These are phyloP conservation scores for Boletus smithii DNA, from an alignment of 1,284 basidiomycete species.

Conservation along the genomic window DNA sequence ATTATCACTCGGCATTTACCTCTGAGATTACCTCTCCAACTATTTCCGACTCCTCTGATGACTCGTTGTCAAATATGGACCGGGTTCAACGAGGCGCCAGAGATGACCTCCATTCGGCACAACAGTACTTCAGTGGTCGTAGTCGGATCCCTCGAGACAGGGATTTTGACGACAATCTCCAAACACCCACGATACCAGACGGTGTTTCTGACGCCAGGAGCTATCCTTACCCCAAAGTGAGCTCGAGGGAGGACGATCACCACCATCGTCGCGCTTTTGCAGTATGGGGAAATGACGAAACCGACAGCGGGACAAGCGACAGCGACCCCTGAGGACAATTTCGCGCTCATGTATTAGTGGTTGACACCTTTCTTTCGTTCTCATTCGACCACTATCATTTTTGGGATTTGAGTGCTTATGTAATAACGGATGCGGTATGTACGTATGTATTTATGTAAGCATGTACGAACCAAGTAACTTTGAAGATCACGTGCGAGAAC, in stretches of 20 bases:
- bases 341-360: neutral
- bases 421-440: conserved; percentile 3
- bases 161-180: conserved; percentile 50
- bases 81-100: conserved; percentile 45
- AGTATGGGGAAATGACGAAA: conserved; percentile 84
- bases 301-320: conserved; percentile 77
- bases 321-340: conserved; percentile 41
- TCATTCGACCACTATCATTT: neutral
- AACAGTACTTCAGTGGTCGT: conserved; percentile 43
- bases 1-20: conserved; percentile 12
- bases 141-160: conserved; percentile 54
- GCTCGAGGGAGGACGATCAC: conserved; percentile 38
- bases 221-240: conserved; percentile 37
- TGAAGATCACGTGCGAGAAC: conserved; percentile 20
- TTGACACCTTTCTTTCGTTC: conserved; percentile 3
- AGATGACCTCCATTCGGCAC: conserved; percentile 50
- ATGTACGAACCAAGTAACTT: neutral
- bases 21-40: conserved; percentile 42
- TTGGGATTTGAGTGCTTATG: neutral
- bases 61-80: conserved; percentile 28
- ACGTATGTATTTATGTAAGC: neutral
- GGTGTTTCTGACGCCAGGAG: conserved; percentile 34
- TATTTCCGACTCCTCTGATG: conserved; percentile 37
- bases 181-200: conserved; percentile 60
- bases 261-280: conserved; percentile 65